Percentiles rank a stretch among this genome's conserved stretches.
phyloP scores from a whole-genome alignment of 1,139 yeast genomes.

The Scheffersomyces illinoinensis region DNA sequence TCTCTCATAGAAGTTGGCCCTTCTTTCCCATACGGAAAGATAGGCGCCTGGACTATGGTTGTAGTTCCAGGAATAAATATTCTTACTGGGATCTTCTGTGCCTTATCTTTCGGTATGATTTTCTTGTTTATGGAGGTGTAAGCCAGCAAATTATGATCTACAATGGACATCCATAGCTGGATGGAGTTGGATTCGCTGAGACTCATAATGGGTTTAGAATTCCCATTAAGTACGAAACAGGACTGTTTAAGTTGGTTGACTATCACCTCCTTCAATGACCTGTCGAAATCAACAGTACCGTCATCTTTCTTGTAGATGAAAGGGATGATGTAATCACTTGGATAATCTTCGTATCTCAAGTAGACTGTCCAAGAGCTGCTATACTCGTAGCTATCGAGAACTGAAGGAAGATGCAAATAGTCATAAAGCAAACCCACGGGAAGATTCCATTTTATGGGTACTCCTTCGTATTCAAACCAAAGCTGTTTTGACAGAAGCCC shows the following conservation, averaged over 20 bases:
- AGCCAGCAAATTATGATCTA: conserved; percentile 28
- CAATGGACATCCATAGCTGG: conserved; percentile 56
- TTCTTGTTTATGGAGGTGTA: conserved; percentile 20
- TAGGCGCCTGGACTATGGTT: conserved; percentile 50
- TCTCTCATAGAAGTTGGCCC: conserved; percentile 37
- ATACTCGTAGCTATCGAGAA: neutral
- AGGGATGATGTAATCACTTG: conserved; percentile 56
- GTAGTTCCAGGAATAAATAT: conserved; percentile 53
- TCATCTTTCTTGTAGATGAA: conserved; percentile 18
- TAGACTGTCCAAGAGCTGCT: conserved; percentile 48
- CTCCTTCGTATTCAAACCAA: conserved; percentile 70
- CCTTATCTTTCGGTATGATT: conserved; percentile 37
- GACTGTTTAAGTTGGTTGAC: conserved; percentile 80
- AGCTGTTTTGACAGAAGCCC: conserved; percentile 31
- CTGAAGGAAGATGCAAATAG: conserved; percentile 29
- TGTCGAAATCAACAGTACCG: conserved; percentile 22
- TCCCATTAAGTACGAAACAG: conserved; percentile 70
- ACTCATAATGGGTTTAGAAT: conserved; percentile 73
- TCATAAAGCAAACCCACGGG: conserved; percentile 79
- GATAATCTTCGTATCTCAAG: conserved; percentile 48
- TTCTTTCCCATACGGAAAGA: conserved; percentile 24
- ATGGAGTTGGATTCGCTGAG: conserved; percentile 62
- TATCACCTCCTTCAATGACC: conserved; percentile 53
- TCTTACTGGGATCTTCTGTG: conserved; percentile 57
- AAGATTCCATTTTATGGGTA: conserved; percentile 73